Base-by-base conservation (phyloP, 108 stramenopile species). In the Asterionellopsis glacialis region DNA sequence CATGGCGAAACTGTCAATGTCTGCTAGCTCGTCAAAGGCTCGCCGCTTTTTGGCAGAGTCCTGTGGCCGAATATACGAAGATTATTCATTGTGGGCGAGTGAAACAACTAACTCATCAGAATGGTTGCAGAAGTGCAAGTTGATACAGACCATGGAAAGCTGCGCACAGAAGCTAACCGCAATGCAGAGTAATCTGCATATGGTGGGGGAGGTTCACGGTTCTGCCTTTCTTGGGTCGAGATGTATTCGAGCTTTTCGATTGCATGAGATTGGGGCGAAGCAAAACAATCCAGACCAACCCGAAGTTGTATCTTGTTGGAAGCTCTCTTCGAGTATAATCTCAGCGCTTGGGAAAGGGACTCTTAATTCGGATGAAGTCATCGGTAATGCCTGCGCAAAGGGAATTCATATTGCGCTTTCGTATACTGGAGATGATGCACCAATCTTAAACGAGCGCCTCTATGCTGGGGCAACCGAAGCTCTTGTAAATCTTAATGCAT, bases 181-280 rank as follows among this genome's bases (percentile, higher is more conserved):
- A 10, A 28, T 61, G 11, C 23, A 56, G 10, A 39, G 24, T 13
- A 56, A 21, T 57, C 56, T 38, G 25, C 65, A 15, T 45, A 44
- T 57, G 24, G 57, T n/a, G 70, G 82, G 75, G 25, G 71, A 80
- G 47, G 67, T 77, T n/a, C 91, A 92, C 50, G 91, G 91, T 18
- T 79, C 84, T 23, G 76, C 83, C 7, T 84, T 73, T 48, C 70
- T 91, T 33, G 82, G 79, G n/a, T 73, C 79, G 14, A 56, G 61
- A 18, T 79, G 75, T 67, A 67, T 86, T 16, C 74, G 77, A 19
- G 77, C 81, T 38, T 62, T 83, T 54, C 76, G 80, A 22, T 72
- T 76, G 40, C 7, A 33, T 33, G 33, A 33, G 33, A 21, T 47
- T 13, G 56, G 23, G 13, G 33, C 55, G 12, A 41, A 50, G 7